phyloP scores from a whole-genome alignment of 345 rosid species.

The Nephelium lappaceum region DNA sequence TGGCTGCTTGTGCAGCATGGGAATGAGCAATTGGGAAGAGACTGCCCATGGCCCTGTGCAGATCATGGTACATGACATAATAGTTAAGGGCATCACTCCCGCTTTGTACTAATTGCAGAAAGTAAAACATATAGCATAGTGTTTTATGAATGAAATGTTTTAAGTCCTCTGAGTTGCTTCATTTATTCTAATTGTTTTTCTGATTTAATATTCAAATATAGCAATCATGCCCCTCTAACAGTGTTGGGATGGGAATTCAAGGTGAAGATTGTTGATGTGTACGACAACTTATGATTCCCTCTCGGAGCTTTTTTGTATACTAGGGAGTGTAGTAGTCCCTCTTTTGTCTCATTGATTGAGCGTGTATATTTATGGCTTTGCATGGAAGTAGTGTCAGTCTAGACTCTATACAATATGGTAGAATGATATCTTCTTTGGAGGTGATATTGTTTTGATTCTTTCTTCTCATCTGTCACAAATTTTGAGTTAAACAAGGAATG shows the following conservation, averaged over 20 bases:
- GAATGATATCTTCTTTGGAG: too few relatives aligned
- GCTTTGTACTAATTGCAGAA: conserved; percentile 56
- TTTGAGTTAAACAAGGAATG: too few relatives aligned
- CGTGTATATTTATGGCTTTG: conserved; percentile 20
- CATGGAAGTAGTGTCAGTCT: conserved; percentile 24
- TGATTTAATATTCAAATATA: conserved; percentile 22
- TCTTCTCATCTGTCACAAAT: too few relatives aligned
- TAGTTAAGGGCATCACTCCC: conserved; percentile 31
- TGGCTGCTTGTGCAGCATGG: conserved; percentile 40
- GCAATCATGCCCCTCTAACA: conserved; percentile 7
- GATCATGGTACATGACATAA: conserved; percentile 28
- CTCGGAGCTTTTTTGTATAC: conserved; percentile 3
- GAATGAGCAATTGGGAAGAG: conserved; percentile 20
- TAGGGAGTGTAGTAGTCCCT: conserved; percentile 1
- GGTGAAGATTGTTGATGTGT: background rate
- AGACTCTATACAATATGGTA: background rate
- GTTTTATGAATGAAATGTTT: conserved; percentile 50
- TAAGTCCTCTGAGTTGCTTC: conserved; percentile 36
- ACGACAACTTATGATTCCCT: background rate
- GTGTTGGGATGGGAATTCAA: background rate
- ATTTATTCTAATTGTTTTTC: conserved; percentile 25
- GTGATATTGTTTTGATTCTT: too few relatives aligned
- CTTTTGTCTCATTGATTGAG: background rate
- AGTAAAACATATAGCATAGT: conserved; percentile 53
- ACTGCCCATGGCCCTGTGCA: conserved; percentile 33